Percentiles rank a stretch among this genome's conserved stretches.
These are phyloP conservation scores for Ammopiptanthus mongolicus DNA, from an alignment of 306 rosid genomes.

Conservation along the genomic window DNA sequence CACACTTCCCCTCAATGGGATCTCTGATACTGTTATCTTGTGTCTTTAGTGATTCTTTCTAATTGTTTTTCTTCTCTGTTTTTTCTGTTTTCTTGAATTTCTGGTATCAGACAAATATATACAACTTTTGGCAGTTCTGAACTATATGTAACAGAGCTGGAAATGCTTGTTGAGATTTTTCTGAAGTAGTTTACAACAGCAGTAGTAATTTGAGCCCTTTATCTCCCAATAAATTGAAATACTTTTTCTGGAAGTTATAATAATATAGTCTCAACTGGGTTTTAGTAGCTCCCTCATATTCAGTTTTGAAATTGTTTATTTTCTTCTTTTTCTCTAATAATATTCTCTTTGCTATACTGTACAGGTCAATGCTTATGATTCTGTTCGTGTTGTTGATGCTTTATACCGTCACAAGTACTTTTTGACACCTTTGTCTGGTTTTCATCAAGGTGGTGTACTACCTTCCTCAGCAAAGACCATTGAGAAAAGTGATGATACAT, in stretches of 20 bases:
- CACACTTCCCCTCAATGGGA: background rate
- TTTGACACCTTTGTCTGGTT: constrained; percentile 46
- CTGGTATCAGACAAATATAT: background rate
- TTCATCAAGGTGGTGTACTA: constrained; percentile 30
- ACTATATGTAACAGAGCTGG: background rate
- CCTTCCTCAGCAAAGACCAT: constrained; percentile 37
- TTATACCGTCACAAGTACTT: constrained; percentile 70
- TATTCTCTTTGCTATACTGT: constrained; percentile 8
- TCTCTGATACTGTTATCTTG: background rate
- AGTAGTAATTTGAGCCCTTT: constrained; percentile 2
- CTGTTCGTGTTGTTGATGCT: constrained; percentile 66
- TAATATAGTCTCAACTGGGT: constrained; percentile 3
- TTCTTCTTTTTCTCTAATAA: background rate
- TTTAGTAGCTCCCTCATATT: background rate
- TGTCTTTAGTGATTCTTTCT: background rate
- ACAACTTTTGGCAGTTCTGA: background rate
- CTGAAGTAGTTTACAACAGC: background rate
- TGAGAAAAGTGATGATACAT: constrained; percentile 25
- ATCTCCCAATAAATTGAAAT: background rate
- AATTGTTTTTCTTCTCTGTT: background rate
- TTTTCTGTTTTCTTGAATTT: background rate
- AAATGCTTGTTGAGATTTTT: constrained; percentile 8
- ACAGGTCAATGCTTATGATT: constrained; percentile 86
- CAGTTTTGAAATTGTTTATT: constrained; percentile 7
- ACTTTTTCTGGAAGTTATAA: background rate